Conservation (phyloP, 2,329 filamentous ascomycete species). For the Monascus ruber region DNA sequence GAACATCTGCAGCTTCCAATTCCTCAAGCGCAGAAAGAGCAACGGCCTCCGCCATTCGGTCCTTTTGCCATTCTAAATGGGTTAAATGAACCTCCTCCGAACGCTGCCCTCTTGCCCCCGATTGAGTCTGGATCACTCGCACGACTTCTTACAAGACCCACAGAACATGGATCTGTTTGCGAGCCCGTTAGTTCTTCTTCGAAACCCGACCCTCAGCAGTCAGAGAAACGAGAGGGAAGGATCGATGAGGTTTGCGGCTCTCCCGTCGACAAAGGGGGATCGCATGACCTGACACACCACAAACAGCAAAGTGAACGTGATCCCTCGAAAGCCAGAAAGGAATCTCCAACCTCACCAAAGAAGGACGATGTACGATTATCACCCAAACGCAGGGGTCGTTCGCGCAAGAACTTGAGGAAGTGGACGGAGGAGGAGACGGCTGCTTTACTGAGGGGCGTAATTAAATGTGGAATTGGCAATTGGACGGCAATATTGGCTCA, state of each 20-base stretch:
- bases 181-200: conserved; percentile 12
- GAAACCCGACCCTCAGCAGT: conserved; percentile 11
- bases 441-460: conserved; percentile 46
- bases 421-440: conserved; percentile 54
- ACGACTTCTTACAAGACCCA: conserved; percentile 25
- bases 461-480: conserved; percentile 50
- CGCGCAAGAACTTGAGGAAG: conserved; percentile 38
- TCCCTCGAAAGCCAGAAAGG: not conserved
- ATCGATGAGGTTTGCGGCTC: conserved; percentile 25
- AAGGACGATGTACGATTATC: conserved; percentile 15
- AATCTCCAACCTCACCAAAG: conserved; percentile 1
- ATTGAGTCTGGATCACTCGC: conserved; percentile 42
- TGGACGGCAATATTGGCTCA: conserved; percentile 53
- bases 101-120: conserved; percentile 49
- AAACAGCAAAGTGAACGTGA: conserved; percentile 4
- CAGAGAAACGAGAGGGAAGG: conserved; percentile 21
- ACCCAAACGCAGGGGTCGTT: conserved; percentile 26
- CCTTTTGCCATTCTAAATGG: conserved; percentile 44
- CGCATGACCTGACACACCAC: conserved; percentile 2
- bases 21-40: conserved; percentile 35
- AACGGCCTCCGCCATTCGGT: conserved; percentile 32
- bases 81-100: conserved; percentile 52
- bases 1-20: conserved; percentile 38
- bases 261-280: conserved; percentile 12
- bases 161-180: conserved; percentile 12